phyloP scores from a whole-genome alignment of 202 grass and related monocot species.

The Bolboschoenoplectus hybrid region DNA sequence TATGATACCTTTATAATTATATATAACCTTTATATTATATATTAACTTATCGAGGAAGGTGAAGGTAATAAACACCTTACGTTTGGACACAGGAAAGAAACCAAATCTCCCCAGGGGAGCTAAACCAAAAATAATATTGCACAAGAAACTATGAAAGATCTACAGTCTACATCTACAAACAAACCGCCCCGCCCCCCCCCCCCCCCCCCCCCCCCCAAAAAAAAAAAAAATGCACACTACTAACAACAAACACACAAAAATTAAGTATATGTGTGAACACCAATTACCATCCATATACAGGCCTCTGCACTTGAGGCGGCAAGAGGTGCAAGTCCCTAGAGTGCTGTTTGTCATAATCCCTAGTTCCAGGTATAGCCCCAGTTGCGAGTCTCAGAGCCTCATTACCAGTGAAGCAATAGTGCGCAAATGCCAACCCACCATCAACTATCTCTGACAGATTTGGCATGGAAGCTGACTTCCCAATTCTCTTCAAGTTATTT shows the following conservation, averaged over 20 bases:
- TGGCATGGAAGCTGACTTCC: constrained; percentile 56
- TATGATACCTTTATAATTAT: neutral
- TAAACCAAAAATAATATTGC: neutral
- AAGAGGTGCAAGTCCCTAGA: constrained; percentile 65
- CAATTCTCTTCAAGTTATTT: constrained; percentile 42
- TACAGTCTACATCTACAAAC: constrained; percentile 38
- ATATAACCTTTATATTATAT: neutral
- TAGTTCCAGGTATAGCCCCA: constrained; percentile 71
- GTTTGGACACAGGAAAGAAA: neutral
- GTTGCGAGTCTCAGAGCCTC: constrained; percentile 82
- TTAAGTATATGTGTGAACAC: neutral
- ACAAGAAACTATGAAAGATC: constrained; percentile 20
- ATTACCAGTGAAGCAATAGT: constrained; percentile 80
- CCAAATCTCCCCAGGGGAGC: neutral
- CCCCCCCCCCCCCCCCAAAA: neutral
- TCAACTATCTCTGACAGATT: constrained; percentile 70
- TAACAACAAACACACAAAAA: constrained; percentile 21
- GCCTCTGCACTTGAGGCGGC: constrained; percentile 83
- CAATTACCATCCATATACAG: constrained; percentile 80
- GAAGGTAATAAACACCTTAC: neutral
- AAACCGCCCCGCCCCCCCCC: too few relatives aligned
- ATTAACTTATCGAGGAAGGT: neutral
- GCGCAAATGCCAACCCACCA: constrained; percentile 73
- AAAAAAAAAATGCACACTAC: constrained; percentile 21
- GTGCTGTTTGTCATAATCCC: constrained; percentile 67